Evolutionary conservation across 1,139 yeast species (phyloP).

Genomic region (Yamadazyma buinensis): DNA sequence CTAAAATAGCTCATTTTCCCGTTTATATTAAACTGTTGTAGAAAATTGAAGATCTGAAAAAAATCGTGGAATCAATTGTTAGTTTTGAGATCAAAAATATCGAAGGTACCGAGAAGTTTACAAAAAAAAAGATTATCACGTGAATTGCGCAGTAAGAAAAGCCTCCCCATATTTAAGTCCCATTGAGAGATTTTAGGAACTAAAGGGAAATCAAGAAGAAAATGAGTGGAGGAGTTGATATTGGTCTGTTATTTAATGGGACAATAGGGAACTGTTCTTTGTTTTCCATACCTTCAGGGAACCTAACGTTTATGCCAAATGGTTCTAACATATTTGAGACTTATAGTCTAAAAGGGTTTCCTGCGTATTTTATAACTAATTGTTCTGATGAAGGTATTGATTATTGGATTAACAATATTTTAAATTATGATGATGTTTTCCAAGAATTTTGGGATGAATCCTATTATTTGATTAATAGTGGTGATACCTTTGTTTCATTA

Average conservation of each 20-base stretch:
- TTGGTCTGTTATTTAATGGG: slow-evolving; percentile 10
- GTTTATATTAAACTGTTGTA: too few species aligned
- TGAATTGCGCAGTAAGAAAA: too few species aligned
- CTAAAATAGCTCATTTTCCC: too few species aligned
- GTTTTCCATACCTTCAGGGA: slow-evolving; percentile 34
- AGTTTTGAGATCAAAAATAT: too few species aligned
- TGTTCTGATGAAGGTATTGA: slow-evolving; percentile 21
- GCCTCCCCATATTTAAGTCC: too few species aligned
- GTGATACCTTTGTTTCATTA: slow-evolving; percentile 44
- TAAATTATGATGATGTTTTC: neutral
- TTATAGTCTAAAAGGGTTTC: slow-evolving; percentile 15
- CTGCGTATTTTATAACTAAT: slow-evolving; percentile 43
- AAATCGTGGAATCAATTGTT: too few species aligned
- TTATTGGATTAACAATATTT: slow-evolving; percentile 2
- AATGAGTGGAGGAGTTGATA: too few species aligned
- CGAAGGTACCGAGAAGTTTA: too few species aligned
- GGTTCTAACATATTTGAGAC: neutral
- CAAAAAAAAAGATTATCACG: too few species aligned
- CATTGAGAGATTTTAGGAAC: too few species aligned
- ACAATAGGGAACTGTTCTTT: slow-evolving; percentile 34
- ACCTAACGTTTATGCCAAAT: slow-evolving; percentile 17
- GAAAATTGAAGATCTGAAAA: too few species aligned
- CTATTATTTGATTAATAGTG: slow-evolving; percentile 22
- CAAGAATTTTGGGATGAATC: slow-evolving; percentile 3
- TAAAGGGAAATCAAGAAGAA: too few species aligned